phyloP scores from a whole-genome alignment of 805 yeast species.

The Zygotorulaspora sp. region DNA sequence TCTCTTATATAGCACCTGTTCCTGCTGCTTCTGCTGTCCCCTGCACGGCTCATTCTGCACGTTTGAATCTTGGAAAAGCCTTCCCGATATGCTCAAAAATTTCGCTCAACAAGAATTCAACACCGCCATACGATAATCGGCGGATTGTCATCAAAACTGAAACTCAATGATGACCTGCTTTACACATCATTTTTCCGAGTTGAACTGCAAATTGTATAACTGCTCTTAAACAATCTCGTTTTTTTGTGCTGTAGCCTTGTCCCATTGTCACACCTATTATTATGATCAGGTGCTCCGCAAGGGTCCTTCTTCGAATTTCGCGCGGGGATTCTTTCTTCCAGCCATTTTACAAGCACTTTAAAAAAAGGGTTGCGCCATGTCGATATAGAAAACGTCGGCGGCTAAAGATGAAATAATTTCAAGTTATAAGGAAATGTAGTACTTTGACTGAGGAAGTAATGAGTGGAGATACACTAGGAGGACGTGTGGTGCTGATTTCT shows the following conservation, averaged over 20 bases:
- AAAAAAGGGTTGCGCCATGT: too few species aligned
- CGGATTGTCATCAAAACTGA: too few species aligned
- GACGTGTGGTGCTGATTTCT: slow-evolving; percentile 9
- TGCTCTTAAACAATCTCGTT: too few species aligned
- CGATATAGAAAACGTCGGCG: neutral
- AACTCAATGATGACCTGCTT: too few species aligned
- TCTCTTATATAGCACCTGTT: neutral
- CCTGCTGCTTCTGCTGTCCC: slow-evolving; percentile 1
- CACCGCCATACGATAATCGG: too few species aligned
- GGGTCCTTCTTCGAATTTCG: neutral
- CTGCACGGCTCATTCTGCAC: slow-evolving; percentile 2
- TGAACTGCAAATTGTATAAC: too few species aligned
- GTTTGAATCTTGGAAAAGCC: neutral
- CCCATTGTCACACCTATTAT: too few species aligned
- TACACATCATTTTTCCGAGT: too few species aligned
- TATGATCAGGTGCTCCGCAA: neutral
- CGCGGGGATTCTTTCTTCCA: neutral
- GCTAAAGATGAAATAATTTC: neutral
- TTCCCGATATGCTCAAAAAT: slow-evolving; percentile 1
- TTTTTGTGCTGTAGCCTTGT: too few species aligned
- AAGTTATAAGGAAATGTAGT: too few species aligned
- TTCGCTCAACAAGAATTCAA: slow-evolving; percentile 1
- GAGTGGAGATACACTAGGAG: neutral
- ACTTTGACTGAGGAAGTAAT: too few species aligned
- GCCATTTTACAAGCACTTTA: too few species aligned